Evolutionary conservation across 768 basidiomycete genomes (phyloP).

Genomic region (Termitomyces sp.): DNA sequence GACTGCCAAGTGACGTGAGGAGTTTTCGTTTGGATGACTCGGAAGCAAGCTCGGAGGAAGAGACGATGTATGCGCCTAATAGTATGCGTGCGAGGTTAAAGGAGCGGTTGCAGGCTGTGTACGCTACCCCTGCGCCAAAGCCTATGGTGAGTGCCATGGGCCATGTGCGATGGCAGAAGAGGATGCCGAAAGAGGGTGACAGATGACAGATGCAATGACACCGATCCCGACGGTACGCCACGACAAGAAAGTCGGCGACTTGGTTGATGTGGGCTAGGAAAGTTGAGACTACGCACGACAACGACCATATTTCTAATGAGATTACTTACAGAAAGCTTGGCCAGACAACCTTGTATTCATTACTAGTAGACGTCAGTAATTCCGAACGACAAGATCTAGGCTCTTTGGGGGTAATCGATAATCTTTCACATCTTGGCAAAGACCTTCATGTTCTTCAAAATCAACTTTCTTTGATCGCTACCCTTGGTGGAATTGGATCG

Average conservation of each 20-base stretch:
- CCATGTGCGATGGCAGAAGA: slow-evolving; percentile 95
- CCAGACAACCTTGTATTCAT: too few species aligned
- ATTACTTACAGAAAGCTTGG: too few species aligned
- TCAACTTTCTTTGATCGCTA: too few species aligned
- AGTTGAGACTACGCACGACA: slow-evolving; percentile 55
- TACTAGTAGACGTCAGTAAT: too few species aligned
- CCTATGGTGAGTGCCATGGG: slow-evolving; percentile 79
- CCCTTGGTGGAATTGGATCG: too few species aligned
- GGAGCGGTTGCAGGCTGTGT: slow-evolving; percentile 88
- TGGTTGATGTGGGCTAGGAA: slow-evolving; percentile 6
- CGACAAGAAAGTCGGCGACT: slow-evolving; percentile 84
- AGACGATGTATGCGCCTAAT: slow-evolving; percentile 77
- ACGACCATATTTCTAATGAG: slow-evolving; percentile 92
- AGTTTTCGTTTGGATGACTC: slow-evolving; percentile 1
- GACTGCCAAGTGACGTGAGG: too few species aligned
- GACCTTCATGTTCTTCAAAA: too few species aligned
- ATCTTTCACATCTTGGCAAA: too few species aligned
- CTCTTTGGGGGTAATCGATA: too few species aligned
- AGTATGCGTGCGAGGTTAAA: slow-evolving; percentile 91
- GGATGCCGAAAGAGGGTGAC: too few species aligned
- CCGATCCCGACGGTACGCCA: slow-evolving; percentile 85
- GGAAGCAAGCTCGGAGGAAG: slow-evolving; percentile 28
- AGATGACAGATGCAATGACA: slow-evolving; percentile 84
- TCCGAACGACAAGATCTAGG: too few species aligned
- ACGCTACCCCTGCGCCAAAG: slow-evolving; percentile 84